Base-by-base conservation (phyloP, 345 rosid genomes). In the Eutrema heterophyllum region DNA sequence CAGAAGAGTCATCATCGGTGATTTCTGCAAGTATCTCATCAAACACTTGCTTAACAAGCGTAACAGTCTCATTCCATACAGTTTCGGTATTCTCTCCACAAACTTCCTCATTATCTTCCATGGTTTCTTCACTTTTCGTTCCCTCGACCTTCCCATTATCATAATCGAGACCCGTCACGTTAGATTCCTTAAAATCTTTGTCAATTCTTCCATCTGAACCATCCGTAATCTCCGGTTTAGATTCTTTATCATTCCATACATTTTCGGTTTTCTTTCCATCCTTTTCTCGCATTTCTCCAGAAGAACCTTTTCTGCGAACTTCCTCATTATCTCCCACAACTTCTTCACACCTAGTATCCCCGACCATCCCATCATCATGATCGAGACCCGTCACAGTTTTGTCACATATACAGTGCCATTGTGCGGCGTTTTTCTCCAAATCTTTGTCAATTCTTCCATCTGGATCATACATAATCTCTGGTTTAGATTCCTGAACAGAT, bases 41-140 rank as follows among this genome's bases (percentile, higher is more conserved):
- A 61, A 95, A 85, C 3, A 94, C 98, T 85, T 86, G 92, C 81
- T 86, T 87, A 53, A 95, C 91, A 52, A 88, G 75, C 64, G 83
- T 85, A 63, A 92, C 72, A n/a, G 92, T 96, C 70, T 85, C 84
- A 43, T 49, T 71, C 81, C 76, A 65, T 16, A 58, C 73, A 51
- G 43, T 12, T 58, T 66, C 77, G 0, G 68, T 66, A 6, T 43
- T 59, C 44, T 66, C 51, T 65, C 26, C 3, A 21, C 30, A 18
- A 21, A 24, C 68, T n/a, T 61, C 49, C 5, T 36, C 65, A 35
- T 7, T 18, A 16, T 61, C 15, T 35, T 43, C 71, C 30, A 26
- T 13, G 8, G 5, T 36, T 56, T 66, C 73, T 4, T 56, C 59
- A n/a, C 58, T 55, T 26, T 52, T 40, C 1, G 7, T 5, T 12